These are phyloP conservation scores for Cytospora chrysosperma DNA, from an alignment of 2,329 filamentous ascomycete genomes.

Conservation along the genomic window DNA sequence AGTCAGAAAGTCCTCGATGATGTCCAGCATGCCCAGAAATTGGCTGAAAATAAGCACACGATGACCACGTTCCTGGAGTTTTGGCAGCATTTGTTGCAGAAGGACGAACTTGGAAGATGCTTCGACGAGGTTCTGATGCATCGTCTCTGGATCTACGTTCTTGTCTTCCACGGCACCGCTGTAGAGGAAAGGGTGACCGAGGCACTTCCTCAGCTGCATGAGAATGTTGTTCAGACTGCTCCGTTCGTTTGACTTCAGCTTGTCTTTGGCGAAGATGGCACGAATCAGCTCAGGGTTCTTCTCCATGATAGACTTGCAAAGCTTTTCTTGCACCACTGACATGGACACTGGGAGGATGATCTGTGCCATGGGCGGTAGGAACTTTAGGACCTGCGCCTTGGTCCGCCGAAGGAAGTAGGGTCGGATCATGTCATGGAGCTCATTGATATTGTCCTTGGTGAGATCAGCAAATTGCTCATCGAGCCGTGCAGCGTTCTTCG, in stretches of 20 bases:
- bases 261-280: constrained; percentile 73
- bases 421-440: constrained; percentile 80
- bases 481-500: constrained; percentile 65
- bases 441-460: constrained; percentile 75
- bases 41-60: constrained; percentile 95
- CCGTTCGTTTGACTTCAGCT: constrained; percentile 68
- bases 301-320: constrained; percentile 89
- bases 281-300: constrained; percentile 88
- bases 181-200: constrained; percentile 97
- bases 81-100: constrained; percentile 81
- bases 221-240: constrained; percentile 90
- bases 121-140: constrained; percentile 81
- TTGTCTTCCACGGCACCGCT: constrained; percentile 86
- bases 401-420: constrained; percentile 72
- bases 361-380: constrained; percentile 88
- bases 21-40: constrained; percentile 83
- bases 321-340: constrained; percentile 87
- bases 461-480: constrained; percentile 77
- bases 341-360: constrained; percentile 96
- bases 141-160: constrained; percentile 56
- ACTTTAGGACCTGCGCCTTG: constrained; percentile 86
- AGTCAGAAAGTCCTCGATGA: constrained; percentile 87
- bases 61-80: constrained; percentile 80
- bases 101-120: constrained; percentile 88
- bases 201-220: constrained; percentile 89